A percentile compares a stretch with the other conserved stretches of the same genome.
phyloP scores from a whole-genome alignment of 164 flowering plant genomes.

The Chimonanthus praecox region DNA sequence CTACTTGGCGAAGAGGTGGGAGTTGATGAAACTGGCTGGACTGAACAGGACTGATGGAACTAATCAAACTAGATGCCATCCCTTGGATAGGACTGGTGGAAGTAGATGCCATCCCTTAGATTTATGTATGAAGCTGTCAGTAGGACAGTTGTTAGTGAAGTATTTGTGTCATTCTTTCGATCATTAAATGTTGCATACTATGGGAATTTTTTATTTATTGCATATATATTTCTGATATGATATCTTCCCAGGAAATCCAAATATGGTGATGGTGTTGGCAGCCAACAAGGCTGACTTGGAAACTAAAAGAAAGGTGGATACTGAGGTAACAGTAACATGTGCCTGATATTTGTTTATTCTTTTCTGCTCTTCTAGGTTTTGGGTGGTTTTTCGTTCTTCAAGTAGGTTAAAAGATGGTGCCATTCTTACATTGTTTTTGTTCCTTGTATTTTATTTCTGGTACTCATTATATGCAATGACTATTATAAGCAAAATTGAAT shows the following conservation, averaged over 20 bases:
- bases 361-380: background rate
- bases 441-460: background rate
- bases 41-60: background rate
- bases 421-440: background rate
- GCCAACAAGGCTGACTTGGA: constrained; percentile 45
- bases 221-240: background rate
- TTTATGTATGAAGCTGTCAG: background rate
- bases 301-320: constrained; percentile 30
- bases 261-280: constrained; percentile 36
- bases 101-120: background rate
- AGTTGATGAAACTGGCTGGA: background rate
- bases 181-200: background rate
- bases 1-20: background rate
- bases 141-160: background rate
- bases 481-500: too few relatives aligned
- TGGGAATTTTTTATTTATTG: background rate
- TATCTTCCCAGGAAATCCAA: constrained; percentile 31
- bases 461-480: too few relatives aligned
- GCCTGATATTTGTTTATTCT: background rate
- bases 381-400: background rate
- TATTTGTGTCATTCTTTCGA: background rate
- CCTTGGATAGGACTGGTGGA: background rate
- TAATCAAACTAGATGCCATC: background rate
- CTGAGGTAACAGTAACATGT: constrained; percentile 20
- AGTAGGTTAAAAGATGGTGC: background rate